Evolutionary conservation across 495 filamentous ascomycete genomes (phyloP).

Genomic region (Xylona heveae): DNA sequence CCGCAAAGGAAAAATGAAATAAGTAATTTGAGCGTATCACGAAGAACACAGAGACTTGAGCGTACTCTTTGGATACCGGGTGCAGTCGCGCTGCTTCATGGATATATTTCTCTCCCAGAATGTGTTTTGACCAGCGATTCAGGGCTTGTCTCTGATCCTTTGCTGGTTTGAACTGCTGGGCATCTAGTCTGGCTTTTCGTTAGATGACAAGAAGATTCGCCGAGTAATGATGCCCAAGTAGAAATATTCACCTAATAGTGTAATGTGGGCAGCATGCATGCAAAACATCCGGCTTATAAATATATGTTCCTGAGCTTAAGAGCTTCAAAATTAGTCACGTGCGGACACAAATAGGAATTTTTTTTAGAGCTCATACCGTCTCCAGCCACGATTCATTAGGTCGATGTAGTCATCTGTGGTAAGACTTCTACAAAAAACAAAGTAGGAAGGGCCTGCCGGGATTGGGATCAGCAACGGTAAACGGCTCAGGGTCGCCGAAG

Average conservation of each 20-base stretch:
- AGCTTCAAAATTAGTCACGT: not conserved
- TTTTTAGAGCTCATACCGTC: slow-evolving; percentile 42
- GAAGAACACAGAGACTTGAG: slow-evolving; percentile 2
- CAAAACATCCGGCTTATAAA: slow-evolving; percentile 76
- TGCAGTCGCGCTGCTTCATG: slow-evolving; percentile 48
- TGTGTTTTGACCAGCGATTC: slow-evolving; percentile 74
- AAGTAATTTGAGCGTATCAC: not conserved
- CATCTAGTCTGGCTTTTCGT: slow-evolving; percentile 34
- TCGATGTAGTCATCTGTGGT: slow-evolving; percentile 54
- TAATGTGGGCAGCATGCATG: slow-evolving; percentile 90
- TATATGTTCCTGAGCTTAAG: slow-evolving; percentile 45
- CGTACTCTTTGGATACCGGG: slow-evolving; percentile 56
- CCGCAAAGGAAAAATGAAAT: not conserved
- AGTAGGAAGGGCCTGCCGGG: slow-evolving; percentile 60
- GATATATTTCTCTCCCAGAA: slow-evolving; percentile 61
- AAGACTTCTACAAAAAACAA: slow-evolving; percentile 46
- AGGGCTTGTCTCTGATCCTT: slow-evolving; percentile 72
- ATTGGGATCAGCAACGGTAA: slow-evolving; percentile 6
- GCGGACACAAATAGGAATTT: not conserved
- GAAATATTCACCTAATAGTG: slow-evolving; percentile 43
- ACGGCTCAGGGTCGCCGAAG: not conserved
- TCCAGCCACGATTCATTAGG: slow-evolving; percentile 76
- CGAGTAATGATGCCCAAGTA: not conserved
- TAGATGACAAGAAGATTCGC: not conserved
- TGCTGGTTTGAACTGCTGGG: slow-evolving; percentile 41